A percentile compares a stretch with the other conserved stretches of the same genome.
Conservation (phyloP, 73 alveolate genomes). For the Stentor coeruleus region DNA sequence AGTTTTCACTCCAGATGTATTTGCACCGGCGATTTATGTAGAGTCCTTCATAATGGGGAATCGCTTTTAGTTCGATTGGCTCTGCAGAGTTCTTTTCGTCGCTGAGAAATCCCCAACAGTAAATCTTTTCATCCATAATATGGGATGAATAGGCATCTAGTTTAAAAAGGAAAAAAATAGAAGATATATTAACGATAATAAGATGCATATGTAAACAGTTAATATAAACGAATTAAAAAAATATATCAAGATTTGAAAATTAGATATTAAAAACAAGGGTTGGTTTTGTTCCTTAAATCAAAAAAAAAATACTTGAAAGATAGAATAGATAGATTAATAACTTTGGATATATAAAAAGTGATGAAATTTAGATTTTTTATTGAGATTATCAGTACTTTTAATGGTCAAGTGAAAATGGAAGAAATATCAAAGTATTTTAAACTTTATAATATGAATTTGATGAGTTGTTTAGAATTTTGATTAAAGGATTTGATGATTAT, state of each 20-base stretch:
- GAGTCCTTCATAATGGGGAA: background rate
- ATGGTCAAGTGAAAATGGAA: conserved; percentile 45
- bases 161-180: background rate
- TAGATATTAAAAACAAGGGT: too few species aligned
- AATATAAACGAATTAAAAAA: too few species aligned
- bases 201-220: too few species aligned
- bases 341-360: conserved; percentile 39
- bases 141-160: background rate
- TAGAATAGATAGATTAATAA: conserved; percentile 60
- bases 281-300: conserved; percentile 68
- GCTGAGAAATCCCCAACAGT: background rate
- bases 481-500: too few species aligned
- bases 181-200: background rate
- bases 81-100: background rate
- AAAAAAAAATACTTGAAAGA: conserved; percentile 73
- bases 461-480: too few species aligned
- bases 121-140: background rate
- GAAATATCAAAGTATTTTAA: conserved; percentile 57
- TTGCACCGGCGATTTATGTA: background rate
- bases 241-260: too few species aligned
- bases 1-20: background rate
- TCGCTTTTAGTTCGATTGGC: background rate
- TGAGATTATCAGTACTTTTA: conserved; percentile 58
- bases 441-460: conserved; percentile 69
- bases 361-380: conserved; percentile 68